Base-by-base conservation (phyloP, 306 rosid species). In the Crataegus laevigata region DNA sequence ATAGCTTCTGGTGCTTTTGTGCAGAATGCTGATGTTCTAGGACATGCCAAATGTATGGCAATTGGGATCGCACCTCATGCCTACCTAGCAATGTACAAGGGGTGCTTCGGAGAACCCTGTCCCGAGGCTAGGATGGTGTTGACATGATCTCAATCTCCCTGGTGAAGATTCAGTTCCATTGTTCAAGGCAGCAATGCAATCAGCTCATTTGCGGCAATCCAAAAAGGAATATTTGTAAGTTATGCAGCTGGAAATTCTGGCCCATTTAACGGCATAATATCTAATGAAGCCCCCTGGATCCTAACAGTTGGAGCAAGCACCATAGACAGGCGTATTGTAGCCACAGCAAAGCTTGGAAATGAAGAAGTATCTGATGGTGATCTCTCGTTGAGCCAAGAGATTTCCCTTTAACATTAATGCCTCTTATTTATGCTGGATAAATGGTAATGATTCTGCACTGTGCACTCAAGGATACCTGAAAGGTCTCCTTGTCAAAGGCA, bases 281-380 rank as follows among this genome's bases (percentile, higher is more conserved):
- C 82, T 54, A 94, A 91, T 13, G 97, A 86, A 82, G 91, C 96
- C 21, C 98, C 94, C 7, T 94, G 97, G 97, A 79, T 91, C 69
- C 81, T 85, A 65, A 81, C 83, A 28, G 85, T 85, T 22, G 88
- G 85, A 78, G 88, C 88, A 28, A 85, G 88, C 79, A 85, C 85
- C 26, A 82, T 84, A 12, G 98, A 89, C 73, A 86, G 98, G 86
- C 82, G 68, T 71, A 81, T 80, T 51, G 72, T 75, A 26, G 89
- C 91, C 13, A 59, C 74, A 0, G 85, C 91, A 68, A 75, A 66
- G 59, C 88, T 91, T 4, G 96, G 89, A 77, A 87, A 87, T 6
- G 90, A 88, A 1, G 61, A 40, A 38, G 90, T 73, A 81, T 79
- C 38, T 69, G 73, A 82, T 28, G 96, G 96, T 1, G 81, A 79